Evolutionary conservation across 78 protist species (phyloP), one percentile per base, ranked within the genome.

Genomic region (Blattamonas nauphoetae): DNA sequence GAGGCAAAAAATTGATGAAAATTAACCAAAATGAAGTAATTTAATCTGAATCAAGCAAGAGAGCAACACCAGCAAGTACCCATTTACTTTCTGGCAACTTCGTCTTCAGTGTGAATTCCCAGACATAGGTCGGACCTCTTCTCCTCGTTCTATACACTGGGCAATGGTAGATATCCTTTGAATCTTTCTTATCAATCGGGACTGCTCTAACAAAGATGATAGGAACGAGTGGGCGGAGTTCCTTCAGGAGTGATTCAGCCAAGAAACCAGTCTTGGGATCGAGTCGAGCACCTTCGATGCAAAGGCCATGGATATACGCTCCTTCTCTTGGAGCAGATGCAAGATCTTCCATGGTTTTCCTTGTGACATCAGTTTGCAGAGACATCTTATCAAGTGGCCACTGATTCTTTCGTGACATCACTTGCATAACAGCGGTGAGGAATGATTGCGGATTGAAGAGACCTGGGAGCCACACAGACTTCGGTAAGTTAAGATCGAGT

Each of bases 391-490:
- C 95, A 29, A 94, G 84, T 0, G 92, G 90, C 90, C 84, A 88
- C n/a, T 80, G 87, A 88, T 92, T 91, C 85, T 83, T 87, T 43
- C 94, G 89, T 4, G 95, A 88, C 1, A 95, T 92, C 45, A 83
- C 45, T 84, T 92, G 95, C 93, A 89, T 83, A 77, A 94, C 88
- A 3, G 96, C 96, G 0, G 94, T 91, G 44, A 94, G 86, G 88
- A 92, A 91, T 33, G 94, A 89, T 91, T 89, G 89, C 81, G 96
- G 96, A 86, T 85, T 90, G 89, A 94, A 93, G 38, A 94, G 86
- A 6, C 87, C 89, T 0, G 92, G 36, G 33, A 93, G 86, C 93
- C 92, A 90, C 2, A 91, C 86, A 21, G 21, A 34, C 88, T 81
- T 85, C 36, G 95, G 95, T 45, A 88, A 71, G 34, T 4, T 45